Conservation (phyloP, 2,329 filamentous ascomycete genomes). For the Eutypella sp. region DNA sequence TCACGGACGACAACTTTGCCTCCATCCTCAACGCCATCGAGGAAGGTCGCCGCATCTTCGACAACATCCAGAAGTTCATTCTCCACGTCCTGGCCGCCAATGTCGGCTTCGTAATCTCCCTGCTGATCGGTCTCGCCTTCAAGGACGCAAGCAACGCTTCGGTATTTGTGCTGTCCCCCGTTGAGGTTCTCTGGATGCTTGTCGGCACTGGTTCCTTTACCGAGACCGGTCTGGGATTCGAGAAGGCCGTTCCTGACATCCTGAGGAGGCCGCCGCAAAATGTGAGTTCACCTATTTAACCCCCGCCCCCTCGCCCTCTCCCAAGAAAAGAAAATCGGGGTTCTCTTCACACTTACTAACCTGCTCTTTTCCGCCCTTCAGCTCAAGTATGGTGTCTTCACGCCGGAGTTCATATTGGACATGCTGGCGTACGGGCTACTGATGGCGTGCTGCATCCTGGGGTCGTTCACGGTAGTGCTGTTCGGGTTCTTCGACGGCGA, state of each 20-base stretch:
- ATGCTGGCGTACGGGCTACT: slow-evolving; percentile 65
- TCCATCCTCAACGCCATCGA: slow-evolving; percentile 67
- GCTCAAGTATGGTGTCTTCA: slow-evolving; percentile 59
- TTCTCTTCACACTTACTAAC: too few relatives aligned
- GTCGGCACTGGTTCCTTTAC: slow-evolving; percentile 73
- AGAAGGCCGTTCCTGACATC: slow-evolving; percentile 64
- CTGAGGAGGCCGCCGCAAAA: slow-evolving; percentile 65
- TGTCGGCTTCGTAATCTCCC: slow-evolving; percentile 63
- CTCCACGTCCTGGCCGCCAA: slow-evolving; percentile 66
- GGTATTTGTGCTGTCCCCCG: slow-evolving; percentile 67
- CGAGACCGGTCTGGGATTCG: slow-evolving; percentile 73
- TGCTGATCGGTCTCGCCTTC: slow-evolving; percentile 68
- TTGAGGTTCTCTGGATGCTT: slow-evolving; percentile 79
- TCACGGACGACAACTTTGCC: slow-evolving; percentile 71
- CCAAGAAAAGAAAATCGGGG: too few relatives aligned
- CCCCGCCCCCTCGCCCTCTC: too few relatives aligned
- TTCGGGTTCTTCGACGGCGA: slow-evolving; percentile 54
- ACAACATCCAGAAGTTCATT: slow-evolving; percentile 73
- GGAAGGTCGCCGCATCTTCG: slow-evolving; percentile 67
- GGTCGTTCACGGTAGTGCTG: slow-evolving; percentile 58
- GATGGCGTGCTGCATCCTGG: slow-evolving; percentile 60
- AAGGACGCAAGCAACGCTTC: slow-evolving; percentile 61
- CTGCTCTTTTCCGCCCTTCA: too few relatives aligned
- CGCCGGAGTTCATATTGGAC: slow-evolving; percentile 59
- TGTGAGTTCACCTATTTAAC: too few relatives aligned